phyloP scores from a whole-genome alignment of 495 filamentous ascomycete genomes.

The Talaromyces borbonicus region DNA sequence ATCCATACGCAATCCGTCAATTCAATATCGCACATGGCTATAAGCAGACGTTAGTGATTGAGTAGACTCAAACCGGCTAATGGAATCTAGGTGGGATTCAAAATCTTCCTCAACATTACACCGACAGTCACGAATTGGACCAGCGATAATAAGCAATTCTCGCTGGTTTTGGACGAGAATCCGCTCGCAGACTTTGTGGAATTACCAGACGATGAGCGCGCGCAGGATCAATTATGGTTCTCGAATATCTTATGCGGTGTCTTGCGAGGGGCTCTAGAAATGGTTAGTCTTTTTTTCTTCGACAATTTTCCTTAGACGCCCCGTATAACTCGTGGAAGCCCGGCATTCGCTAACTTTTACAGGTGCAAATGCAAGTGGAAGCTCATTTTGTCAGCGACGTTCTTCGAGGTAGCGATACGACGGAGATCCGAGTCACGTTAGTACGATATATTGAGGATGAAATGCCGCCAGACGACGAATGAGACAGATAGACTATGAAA shows the following conservation, averaged over 20 bases:
- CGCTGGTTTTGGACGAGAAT: slow-evolving; percentile 92
- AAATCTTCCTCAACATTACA: slow-evolving; percentile 98
- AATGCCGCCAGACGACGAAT: slow-evolving; percentile 93
- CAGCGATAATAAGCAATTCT: slow-evolving; percentile 91
- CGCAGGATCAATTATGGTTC: slow-evolving; percentile 96
- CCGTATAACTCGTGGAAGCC: slow-evolving; percentile 1
- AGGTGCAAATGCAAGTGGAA: slow-evolving; percentile 98
- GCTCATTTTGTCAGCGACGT: slow-evolving; percentile 95
- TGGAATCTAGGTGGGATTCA: slow-evolving; percentile 87
- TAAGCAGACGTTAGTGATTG: too few species aligned
- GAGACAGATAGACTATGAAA: slow-evolving; percentile 16
- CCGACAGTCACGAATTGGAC: slow-evolving; percentile 93
- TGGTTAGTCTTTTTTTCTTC: slow-evolving; percentile 47
- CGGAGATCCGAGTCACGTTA: slow-evolving; percentile 91
- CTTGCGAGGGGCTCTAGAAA: slow-evolving; percentile 82
- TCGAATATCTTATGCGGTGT: slow-evolving; percentile 96
- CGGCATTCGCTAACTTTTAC: slow-evolving; percentile 10
- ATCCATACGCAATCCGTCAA: too few species aligned
- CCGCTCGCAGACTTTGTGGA: slow-evolving; percentile 96
- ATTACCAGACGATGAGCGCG: slow-evolving; percentile 87
- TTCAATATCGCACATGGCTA: too few species aligned
- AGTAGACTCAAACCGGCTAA: too few species aligned
- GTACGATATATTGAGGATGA: slow-evolving; percentile 96
- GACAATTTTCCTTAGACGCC: not conserved
- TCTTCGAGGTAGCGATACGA: slow-evolving; percentile 85